These are phyloP conservation scores for Ceratopteris richardii DNA, from an alignment of 75 land plant species.

Conservation along the genomic window DNA sequence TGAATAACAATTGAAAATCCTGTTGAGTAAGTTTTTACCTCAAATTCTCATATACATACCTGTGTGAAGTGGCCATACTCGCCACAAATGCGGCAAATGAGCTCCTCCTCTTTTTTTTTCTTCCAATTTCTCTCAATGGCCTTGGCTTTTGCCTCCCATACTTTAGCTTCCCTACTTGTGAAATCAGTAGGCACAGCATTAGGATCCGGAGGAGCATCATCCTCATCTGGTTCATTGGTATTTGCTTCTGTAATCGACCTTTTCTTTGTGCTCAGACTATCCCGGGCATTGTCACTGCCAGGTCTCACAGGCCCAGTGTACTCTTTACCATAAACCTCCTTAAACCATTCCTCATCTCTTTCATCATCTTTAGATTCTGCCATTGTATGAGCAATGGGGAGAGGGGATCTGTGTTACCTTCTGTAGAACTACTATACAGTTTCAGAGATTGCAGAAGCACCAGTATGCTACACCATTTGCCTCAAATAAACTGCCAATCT, in stretches of 20 bases:
- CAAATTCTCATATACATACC: constrained; percentile 35
- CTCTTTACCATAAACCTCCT: constrained; percentile 81
- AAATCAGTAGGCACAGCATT: constrained; percentile 98
- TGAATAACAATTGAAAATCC: too few relatives aligned
- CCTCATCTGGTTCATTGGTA: constrained; percentile 60
- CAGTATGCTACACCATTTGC: neutral
- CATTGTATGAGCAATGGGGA: constrained; percentile 21
- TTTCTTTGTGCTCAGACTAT: constrained; percentile 28
- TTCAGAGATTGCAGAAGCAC: neutral
- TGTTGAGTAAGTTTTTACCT: constrained; percentile 6
- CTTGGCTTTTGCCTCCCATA: constrained; percentile 98
- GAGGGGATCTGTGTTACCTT: neutral
- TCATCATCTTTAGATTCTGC: constrained; percentile 48
- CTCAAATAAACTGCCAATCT: constrained; percentile 1
- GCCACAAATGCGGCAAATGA: constrained; percentile 91
- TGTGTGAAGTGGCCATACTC: constrained; percentile 98
- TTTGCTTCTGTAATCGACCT: constrained; percentile 31
- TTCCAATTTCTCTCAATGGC: constrained; percentile 98
- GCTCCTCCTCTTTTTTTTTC: constrained; percentile 93
- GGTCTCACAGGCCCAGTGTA: constrained; percentile 74
- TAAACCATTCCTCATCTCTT: constrained; percentile 89
- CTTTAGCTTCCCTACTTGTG: constrained; percentile 94
- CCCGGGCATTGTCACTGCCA: constrained; percentile 18
- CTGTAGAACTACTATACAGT: neutral
- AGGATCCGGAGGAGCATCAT: constrained; percentile 70